Percentiles rank a stretch among this genome's conserved stretches.
phyloP scores from a whole-genome alignment of 768 basidiomycete genomes.

The Collybia sordida region DNA sequence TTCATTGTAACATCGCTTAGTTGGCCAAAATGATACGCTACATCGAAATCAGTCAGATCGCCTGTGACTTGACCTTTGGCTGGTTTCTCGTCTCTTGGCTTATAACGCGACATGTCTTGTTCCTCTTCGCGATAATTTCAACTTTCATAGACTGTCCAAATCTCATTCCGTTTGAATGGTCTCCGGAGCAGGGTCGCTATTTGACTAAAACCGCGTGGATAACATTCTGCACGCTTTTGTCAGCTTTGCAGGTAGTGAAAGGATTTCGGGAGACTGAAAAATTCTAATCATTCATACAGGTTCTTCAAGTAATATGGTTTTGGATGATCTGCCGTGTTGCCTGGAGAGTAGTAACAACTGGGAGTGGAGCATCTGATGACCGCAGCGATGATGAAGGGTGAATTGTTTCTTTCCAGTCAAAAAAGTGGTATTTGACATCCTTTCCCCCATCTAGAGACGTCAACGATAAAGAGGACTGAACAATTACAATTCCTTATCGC shows the following conservation, averaged over 20 bases:
- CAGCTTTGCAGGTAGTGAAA: constrained; percentile 57
- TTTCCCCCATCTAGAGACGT: constrained; percentile 24
- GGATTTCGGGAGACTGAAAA: constrained; percentile 9
- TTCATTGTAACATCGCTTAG: constrained; percentile 36
- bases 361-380: constrained; percentile 76
- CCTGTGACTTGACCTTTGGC: constrained; percentile 76
- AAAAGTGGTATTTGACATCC: neutral
- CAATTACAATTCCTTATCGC: no score
- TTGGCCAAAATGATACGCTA: constrained; percentile 95
- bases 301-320: constrained; percentile 85
- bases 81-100: constrained; percentile 90
- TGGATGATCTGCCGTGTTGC: constrained; percentile 81
- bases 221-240: constrained; percentile 54
- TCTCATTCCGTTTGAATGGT: constrained; percentile 57
- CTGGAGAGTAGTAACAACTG: constrained; percentile 71
- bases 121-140: constrained; percentile 68
- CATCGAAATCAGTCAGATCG: constrained; percentile 55
- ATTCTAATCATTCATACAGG: constrained; percentile 31
- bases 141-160: constrained; percentile 48
- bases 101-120: constrained; percentile 83
- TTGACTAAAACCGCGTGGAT: constrained; percentile 43
- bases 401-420: neutral
- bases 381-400: constrained; percentile 85
- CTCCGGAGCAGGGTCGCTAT: constrained; percentile 56
- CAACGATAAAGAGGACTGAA: constrained; percentile 28